phyloP scores from a whole-genome alignment of 805 yeast species.

The Maudiozyma pseudohumilis region DNA sequence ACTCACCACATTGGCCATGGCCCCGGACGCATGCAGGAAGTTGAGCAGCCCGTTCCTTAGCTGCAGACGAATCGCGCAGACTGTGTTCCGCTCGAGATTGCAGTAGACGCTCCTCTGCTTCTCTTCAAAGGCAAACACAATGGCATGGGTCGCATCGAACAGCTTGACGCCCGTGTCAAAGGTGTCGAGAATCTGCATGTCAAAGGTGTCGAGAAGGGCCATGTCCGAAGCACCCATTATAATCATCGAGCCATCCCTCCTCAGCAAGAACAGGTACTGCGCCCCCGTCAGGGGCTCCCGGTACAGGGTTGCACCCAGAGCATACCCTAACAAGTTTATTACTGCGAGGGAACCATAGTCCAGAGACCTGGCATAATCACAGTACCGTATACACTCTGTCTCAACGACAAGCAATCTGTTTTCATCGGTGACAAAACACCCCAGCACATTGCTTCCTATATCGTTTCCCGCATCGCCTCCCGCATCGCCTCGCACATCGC shows the following conservation, averaged over 20 bases:
- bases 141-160: background rate
- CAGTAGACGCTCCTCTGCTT: conserved; percentile 8
- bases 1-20: conserved; percentile 2
- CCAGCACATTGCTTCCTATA: no score
- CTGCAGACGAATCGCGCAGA: conserved; percentile 7
- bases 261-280: conserved; percentile 13
- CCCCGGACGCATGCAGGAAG: conserved; percentile 6
- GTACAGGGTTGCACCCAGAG: conserved; percentile 9
- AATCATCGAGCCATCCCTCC: conserved; percentile 14
- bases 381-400: conserved; percentile 1
- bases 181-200: conserved; percentile 8
- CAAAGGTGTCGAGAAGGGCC: conserved; percentile 9
- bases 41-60: conserved; percentile 1
- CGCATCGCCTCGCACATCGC: no score
- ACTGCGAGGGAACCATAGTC: background rate
- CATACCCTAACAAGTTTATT: conserved; percentile 9
- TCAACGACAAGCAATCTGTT: background rate
- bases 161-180: conserved; percentile 8
- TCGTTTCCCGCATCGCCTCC: background rate
- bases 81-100: conserved; percentile 8
- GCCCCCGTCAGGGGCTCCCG: conserved; percentile 8
- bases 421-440: background rate
- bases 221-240: no score
- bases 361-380: background rate
- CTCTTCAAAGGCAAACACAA: conserved; percentile 8